Evolutionary conservation across 2,329 filamentous ascomycete genomes (phyloP), one percentile per base, ranked within the genome.

Genomic region (Epichloe baconii): DNA sequence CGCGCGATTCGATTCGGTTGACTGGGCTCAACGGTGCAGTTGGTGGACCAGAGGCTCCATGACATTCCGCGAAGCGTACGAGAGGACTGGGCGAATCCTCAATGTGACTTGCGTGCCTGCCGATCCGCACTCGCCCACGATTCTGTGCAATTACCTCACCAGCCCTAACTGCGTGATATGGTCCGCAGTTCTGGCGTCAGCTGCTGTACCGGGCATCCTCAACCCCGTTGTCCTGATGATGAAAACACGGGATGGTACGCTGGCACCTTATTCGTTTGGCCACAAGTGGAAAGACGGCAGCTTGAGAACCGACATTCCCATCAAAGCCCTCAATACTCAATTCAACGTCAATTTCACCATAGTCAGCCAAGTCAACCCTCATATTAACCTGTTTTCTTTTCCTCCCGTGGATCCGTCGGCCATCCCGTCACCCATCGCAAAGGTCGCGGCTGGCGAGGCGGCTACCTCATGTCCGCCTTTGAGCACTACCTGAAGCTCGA

Each of bases 381-480:
- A 98, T 66, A 91, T 98, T 67, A 97, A 95, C 62, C 82, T 97
- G 31, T 98, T 98, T 97, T 98, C 78, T 98, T 97, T 74, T 93
- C 86, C 34, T 95, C 90, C 0, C 80, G 93, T 35, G 93, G 93
- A 12, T 85, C 86, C 0, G 91, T 97, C 10, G 93, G 93, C 5
- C 83, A 88, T 49, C 93, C 93, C 10, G 93, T 97, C 17, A 96
- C 90, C 0, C 93, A 98, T 67, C 86, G 93, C 50, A 85, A 85
- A 59, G 93, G 93, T 5, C 85, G 89, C 45, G 93, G 93, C 51
- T 98, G 93, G 93, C 84, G 93, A 49, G 93, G 93, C 40, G 93
- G 93, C 1, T 98, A 95, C 68, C 76, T 98, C 14, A 91, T 93
- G 55, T 91, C 85, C 6, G 91, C 93, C 0, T 81, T 86, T 5